These are phyloP conservation scores for Rubus parviflorus DNA, from an alignment of 306 rosid species.

Conservation along the genomic window DNA sequence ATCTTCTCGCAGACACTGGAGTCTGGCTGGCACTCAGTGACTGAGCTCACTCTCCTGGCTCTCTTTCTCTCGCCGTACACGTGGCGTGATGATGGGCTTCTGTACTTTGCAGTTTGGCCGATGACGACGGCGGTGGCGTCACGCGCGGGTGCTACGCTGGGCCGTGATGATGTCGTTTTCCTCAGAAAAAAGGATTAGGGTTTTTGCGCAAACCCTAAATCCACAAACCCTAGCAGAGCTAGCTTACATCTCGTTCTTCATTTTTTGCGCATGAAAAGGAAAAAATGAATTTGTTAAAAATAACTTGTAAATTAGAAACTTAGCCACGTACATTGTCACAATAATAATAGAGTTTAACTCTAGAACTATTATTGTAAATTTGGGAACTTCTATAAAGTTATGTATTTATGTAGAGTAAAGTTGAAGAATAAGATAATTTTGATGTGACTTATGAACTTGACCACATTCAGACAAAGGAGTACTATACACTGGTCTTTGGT, in stretches of 20 bases:
- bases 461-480: background rate
- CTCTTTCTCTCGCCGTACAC: slow-evolving; percentile 19
- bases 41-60: no score
- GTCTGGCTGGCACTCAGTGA: background rate
- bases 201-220: background rate
- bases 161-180: slow-evolving; percentile 3
- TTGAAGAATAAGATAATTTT: background rate
- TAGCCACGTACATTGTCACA: background rate
- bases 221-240: no score
- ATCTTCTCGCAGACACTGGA: background rate
- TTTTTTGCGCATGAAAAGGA: no score
- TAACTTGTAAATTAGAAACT: background rate
- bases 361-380: background rate
- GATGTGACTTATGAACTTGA: background rate
- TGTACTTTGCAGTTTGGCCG: background rate
- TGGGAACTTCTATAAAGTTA: background rate
- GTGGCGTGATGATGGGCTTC: slow-evolving; percentile 21
- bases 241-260: no score
- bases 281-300: no score
- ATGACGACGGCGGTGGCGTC: slow-evolving; percentile 26
- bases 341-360: background rate
- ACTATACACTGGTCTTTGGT: background rate
- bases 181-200: background rate
- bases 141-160: slow-evolving; percentile 27
- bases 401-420: no score